These are phyloP conservation scores for Rhipidocladum racemiflorum DNA, from an alignment of 176 grass and related monocot species.

Conservation along the genomic window DNA sequence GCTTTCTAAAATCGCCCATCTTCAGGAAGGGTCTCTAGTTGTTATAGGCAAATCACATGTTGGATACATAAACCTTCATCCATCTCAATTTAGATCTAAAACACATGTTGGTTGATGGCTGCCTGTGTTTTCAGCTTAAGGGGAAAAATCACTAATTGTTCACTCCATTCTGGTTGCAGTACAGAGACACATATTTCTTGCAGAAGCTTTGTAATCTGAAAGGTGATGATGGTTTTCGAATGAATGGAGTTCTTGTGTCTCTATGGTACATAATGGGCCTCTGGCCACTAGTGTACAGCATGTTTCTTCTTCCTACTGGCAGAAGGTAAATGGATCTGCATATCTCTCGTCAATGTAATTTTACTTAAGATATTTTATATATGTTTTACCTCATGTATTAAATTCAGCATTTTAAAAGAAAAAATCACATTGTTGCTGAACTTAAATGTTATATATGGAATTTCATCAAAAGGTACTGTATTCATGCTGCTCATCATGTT, in stretches of 20 bases:
- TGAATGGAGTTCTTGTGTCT: conserved; percentile 81
- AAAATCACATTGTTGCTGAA: neutral
- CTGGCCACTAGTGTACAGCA: conserved; percentile 85
- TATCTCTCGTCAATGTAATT: neutral
- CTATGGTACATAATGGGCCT: conserved; percentile 92
- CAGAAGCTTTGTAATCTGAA: conserved; percentile 71
- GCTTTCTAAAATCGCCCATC: neutral
- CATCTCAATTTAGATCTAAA: neutral
- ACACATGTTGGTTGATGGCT: neutral
- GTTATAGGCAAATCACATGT: neutral
- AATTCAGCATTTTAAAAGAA: neutral
- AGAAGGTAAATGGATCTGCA: conserved; percentile 51
- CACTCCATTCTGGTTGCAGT: conserved; percentile 50
- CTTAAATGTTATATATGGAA: neutral
- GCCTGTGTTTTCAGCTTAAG: neutral
- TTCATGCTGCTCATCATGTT: neutral
- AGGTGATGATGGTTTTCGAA: conserved; percentile 81
- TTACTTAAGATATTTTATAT: neutral
- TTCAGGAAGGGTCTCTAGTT: neutral
- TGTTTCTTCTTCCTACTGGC: conserved; percentile 70
- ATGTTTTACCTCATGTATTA: neutral
- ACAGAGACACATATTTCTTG: conserved; percentile 76
- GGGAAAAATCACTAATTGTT: neutral
- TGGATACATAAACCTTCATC: neutral
- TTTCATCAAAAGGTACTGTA: neutral